phyloP scores from a whole-genome alignment of 2,329 filamentous ascomycete genomes.

The Neopestalotiopsis sp. region DNA sequence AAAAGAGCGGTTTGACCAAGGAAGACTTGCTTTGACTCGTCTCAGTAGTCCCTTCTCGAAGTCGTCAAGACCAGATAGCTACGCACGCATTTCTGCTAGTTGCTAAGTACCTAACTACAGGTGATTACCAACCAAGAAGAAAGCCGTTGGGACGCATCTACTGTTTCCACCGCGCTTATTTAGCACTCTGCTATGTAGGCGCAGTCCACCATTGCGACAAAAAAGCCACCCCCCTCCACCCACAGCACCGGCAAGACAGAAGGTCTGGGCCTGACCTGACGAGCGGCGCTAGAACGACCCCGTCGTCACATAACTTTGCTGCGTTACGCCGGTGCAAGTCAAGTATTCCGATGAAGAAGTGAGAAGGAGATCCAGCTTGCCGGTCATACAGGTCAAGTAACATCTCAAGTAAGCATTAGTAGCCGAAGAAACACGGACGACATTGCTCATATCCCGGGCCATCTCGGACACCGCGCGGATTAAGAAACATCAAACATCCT shows the following conservation, averaged over 20 bases:
- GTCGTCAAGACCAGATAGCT: too few species aligned
- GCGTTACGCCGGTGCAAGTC: not conserved
- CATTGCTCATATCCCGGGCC: not conserved
- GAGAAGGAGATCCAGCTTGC: not conserved
- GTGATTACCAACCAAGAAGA: not conserved
- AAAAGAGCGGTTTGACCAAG: not conserved
- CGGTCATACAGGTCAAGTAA: not conserved
- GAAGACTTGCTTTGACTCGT: not conserved
- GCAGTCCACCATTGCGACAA: not conserved
- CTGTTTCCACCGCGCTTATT: constrained; percentile 28
- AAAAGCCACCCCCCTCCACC: constrained; percentile 17
- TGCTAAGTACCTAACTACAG: too few species aligned
- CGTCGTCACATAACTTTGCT: not conserved
- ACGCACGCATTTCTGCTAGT: too few species aligned
- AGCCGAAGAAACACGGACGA: not conserved
- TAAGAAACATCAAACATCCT: not conserved
- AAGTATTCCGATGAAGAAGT: not conserved
- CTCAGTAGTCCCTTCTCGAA: not conserved
- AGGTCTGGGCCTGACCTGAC: constrained; percentile 5
- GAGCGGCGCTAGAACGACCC: constrained; percentile 7
- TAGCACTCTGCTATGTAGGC: not conserved
- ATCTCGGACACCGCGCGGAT: not conserved
- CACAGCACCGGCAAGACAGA: not conserved
- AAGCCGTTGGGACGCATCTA: constrained; percentile 22
- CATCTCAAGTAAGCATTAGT: not conserved